Evolutionary conservation across 805 yeast genomes (phyloP).

Genomic region (Aciculoconidium aculeatum): DNA sequence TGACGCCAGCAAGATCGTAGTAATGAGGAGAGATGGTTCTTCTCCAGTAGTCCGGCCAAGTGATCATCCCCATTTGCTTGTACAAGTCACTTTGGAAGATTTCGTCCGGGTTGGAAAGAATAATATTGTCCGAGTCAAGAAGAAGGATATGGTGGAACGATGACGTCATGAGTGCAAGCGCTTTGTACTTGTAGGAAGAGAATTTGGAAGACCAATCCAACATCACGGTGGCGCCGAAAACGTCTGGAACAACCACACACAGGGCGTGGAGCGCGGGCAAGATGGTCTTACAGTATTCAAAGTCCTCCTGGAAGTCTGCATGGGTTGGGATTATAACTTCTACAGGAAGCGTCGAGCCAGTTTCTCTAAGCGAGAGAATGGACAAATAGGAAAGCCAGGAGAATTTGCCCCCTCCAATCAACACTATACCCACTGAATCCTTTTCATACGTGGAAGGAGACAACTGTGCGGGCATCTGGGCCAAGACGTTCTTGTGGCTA

Average conservation of each 20-base stretch:
- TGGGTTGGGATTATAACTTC: constrained; percentile 32
- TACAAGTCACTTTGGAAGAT: constrained; percentile 25
- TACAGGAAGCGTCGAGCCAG: constrained; percentile 34
- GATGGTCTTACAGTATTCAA: constrained; percentile 38
- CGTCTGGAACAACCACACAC: constrained; percentile 48
- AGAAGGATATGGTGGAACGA: constrained; percentile 29
- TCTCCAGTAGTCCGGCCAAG: constrained; percentile 42
- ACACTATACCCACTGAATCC: constrained; percentile 24
- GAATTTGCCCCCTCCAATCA: constrained; percentile 31
- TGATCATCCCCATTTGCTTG: constrained; percentile 28
- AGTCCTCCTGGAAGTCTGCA: constrained; percentile 26
- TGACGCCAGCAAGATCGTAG: constrained; percentile 29
- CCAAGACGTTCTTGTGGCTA: constrained; percentile 17
- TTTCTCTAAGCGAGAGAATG: constrained; percentile 25
- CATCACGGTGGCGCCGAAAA: constrained; percentile 48
- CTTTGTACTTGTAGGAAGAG: constrained; percentile 63
- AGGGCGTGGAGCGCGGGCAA: constrained; percentile 58
- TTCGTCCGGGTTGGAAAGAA: constrained; percentile 24
- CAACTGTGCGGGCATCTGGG: constrained; percentile 16
- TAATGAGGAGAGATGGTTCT: constrained; percentile 31
- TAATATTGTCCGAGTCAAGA: constrained; percentile 31
- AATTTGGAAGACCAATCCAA: constrained; percentile 33
- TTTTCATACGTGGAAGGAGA: constrained; percentile 15
- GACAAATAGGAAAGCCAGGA: constrained; percentile 33
- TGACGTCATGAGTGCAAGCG: constrained; percentile 41